Conservation (phyloP, 441 rosid species). For the Populus tomentosa region DNA sequence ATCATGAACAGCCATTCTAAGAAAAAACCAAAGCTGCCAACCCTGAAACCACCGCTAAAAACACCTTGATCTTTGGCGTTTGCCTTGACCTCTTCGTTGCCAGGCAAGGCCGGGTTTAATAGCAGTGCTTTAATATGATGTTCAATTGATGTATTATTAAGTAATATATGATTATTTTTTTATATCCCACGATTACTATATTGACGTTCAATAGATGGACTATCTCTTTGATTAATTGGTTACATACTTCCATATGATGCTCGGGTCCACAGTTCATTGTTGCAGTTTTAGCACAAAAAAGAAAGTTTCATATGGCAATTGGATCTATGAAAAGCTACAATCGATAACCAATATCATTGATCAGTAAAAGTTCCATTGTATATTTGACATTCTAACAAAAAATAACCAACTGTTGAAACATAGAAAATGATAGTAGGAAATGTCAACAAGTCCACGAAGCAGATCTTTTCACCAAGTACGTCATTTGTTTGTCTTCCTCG, state of each 20-base stretch:
- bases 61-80: slow-evolving; percentile 84
- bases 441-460: slow-evolving; percentile 56
- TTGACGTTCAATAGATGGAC: too few species aligned
- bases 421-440: not conserved
- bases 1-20: slow-evolving; percentile 74
- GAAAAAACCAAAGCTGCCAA: slow-evolving; percentile 74
- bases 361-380: not conserved
- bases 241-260: too few species aligned
- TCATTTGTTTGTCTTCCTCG: slow-evolving; percentile 80
- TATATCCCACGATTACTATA: too few species aligned
- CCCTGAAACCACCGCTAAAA: slow-evolving; percentile 74
- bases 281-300: too few species aligned
- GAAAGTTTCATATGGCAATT: too few species aligned
- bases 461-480: slow-evolving; percentile 62
- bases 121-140: too few species aligned
- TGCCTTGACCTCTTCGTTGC: slow-evolving; percentile 58
- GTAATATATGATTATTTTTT: too few species aligned
- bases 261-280: too few species aligned
- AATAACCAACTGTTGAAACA: not conserved
- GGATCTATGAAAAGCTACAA: too few species aligned
- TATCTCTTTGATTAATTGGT: too few species aligned
- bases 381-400: not conserved
- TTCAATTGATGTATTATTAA: too few species aligned
- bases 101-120: not conserved
- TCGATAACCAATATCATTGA: too few species aligned